These are phyloP conservation scores for Paramyrothecium roridum DNA, from an alignment of 2,329 filamentous ascomycete species.

Conservation along the genomic window DNA sequence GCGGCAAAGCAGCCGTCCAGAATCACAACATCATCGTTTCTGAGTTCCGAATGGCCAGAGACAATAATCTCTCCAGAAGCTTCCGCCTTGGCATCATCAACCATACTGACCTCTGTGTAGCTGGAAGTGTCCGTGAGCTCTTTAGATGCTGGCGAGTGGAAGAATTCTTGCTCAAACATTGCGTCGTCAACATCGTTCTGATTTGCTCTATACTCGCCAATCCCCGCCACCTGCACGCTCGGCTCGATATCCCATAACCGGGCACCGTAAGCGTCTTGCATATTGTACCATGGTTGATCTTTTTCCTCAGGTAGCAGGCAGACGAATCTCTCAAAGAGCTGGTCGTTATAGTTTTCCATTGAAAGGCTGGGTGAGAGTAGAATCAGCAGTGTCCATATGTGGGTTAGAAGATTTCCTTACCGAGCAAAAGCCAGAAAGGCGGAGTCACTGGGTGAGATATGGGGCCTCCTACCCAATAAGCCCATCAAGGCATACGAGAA, in stretches of 20 bases:
- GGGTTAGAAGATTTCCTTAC: not conserved
- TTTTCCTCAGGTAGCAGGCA: slow-evolving; percentile 19
- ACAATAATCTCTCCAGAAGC: not conserved
- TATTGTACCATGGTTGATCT: slow-evolving; percentile 24
- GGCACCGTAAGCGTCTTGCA: slow-evolving; percentile 26
- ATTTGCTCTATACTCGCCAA: slow-evolving; percentile 28
- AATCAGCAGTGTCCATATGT: not conserved
- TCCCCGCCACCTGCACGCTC: slow-evolving; percentile 26
- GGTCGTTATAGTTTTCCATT: slow-evolving; percentile 29
- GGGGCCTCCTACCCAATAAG: slow-evolving; percentile 26
- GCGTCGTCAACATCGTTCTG: slow-evolving; percentile 25
- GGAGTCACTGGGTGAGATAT: slow-evolving; percentile 26
- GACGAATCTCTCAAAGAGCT: slow-evolving; percentile 28
- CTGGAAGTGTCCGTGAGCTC: slow-evolving; percentile 6
- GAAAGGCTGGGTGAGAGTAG: slow-evolving; percentile 15
- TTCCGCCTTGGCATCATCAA: not conserved
- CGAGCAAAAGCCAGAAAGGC: slow-evolving; percentile 33
- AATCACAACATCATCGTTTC: not conserved
- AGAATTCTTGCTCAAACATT: slow-evolving; percentile 16
- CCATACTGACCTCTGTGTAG: too few species aligned
- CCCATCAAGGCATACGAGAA: slow-evolving; percentile 34
- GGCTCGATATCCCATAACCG: slow-evolving; percentile 30
- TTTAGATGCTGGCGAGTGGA: slow-evolving; percentile 6
- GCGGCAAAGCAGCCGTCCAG: not conserved
- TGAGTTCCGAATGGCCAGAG: not conserved